Evolutionary conservation across 1,139 yeast species (phyloP).

Genomic region (Pichia sp.): DNA sequence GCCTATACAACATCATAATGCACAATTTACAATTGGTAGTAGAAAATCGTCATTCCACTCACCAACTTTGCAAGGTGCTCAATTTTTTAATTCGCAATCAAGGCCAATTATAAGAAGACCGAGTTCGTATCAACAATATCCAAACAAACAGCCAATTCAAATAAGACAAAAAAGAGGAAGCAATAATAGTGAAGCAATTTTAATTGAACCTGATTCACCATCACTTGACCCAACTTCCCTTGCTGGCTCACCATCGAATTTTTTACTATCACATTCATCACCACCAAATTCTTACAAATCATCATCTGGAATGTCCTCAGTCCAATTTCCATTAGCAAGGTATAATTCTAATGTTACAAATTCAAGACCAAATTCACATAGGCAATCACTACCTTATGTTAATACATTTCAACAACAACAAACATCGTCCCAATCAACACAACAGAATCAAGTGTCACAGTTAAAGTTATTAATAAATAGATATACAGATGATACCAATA

Average conservation of each 20-base stretch:
- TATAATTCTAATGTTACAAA: background rate
- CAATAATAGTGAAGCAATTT: background rate
- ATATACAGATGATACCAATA: slow-evolving; percentile 2
- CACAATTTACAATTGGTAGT: slow-evolving; percentile 9
- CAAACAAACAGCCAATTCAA: slow-evolving; percentile 5
- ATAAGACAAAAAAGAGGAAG: slow-evolving; percentile 1
- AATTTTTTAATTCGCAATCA: slow-evolving; percentile 1
- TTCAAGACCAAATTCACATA: background rate
- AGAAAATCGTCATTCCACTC: slow-evolving; percentile 17
- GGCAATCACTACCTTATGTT: background rate
- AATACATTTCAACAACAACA: background rate
- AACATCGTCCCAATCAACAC: background rate
- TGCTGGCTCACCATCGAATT: slow-evolving; percentile 51
- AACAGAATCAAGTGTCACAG: background rate
- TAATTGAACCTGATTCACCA: slow-evolving; percentile 15
- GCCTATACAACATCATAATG: slow-evolving; percentile 2
- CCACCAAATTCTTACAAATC: slow-evolving; percentile 37
- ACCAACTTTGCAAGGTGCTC: slow-evolving; percentile 11
- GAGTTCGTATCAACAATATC: slow-evolving; percentile 11
- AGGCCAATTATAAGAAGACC: slow-evolving; percentile 10
- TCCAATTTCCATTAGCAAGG: background rate
- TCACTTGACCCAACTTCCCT: slow-evolving; percentile 38
- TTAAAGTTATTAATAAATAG: slow-evolving; percentile 6
- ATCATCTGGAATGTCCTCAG: slow-evolving; percentile 11
- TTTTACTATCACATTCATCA: slow-evolving; percentile 46